Conservation (phyloP, 805 yeast species). For the Yarrowia keelungensis region DNA sequence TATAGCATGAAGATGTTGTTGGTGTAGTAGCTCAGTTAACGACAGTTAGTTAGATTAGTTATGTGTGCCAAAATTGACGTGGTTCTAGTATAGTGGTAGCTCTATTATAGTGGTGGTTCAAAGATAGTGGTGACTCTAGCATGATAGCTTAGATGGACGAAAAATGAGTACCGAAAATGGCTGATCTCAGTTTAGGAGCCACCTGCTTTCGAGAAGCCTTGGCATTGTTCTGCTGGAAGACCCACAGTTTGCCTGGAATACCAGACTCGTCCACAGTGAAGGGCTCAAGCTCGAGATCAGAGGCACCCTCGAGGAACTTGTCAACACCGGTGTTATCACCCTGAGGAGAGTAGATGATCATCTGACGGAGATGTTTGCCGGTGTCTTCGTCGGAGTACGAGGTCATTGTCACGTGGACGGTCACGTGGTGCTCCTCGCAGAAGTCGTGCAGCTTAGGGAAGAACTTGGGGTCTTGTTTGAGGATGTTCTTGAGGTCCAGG, state of each 20-base stretch:
- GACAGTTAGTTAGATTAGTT: not conserved
- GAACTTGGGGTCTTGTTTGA: slow-evolving; percentile 46
- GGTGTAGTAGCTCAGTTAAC: not conserved
- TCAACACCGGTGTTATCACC: slow-evolving; percentile 14
- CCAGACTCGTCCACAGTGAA: slow-evolving; percentile 42
- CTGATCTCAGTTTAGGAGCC: slow-evolving; percentile 62
- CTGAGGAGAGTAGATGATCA: slow-evolving; percentile 44
- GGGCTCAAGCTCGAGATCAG: slow-evolving; percentile 6
- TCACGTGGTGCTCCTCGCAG: slow-evolving; percentile 51
- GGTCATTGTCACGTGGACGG: slow-evolving; percentile 58
- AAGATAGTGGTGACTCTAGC: too few species aligned
- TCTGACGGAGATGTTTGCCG: slow-evolving; percentile 55
- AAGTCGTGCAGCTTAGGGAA: slow-evolving; percentile 47
- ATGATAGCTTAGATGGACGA: not conserved
- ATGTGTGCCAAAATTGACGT: too few species aligned
- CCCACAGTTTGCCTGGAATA: slow-evolving; percentile 41
- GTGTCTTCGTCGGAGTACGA: slow-evolving; percentile 47
- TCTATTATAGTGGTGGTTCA: too few species aligned
- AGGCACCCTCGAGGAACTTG: slow-evolving; percentile 8
- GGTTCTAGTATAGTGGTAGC: too few species aligned
- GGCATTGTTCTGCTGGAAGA: slow-evolving; percentile 59
- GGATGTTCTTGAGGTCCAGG: slow-evolving; percentile 64
- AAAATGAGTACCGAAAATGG: slow-evolving; percentile 28
- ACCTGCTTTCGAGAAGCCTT: slow-evolving; percentile 85
- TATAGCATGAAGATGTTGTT: not conserved